Base-by-base conservation (phyloP, 2,329 filamentous ascomycete genomes). In the Mycosphaerella sp. region DNA sequence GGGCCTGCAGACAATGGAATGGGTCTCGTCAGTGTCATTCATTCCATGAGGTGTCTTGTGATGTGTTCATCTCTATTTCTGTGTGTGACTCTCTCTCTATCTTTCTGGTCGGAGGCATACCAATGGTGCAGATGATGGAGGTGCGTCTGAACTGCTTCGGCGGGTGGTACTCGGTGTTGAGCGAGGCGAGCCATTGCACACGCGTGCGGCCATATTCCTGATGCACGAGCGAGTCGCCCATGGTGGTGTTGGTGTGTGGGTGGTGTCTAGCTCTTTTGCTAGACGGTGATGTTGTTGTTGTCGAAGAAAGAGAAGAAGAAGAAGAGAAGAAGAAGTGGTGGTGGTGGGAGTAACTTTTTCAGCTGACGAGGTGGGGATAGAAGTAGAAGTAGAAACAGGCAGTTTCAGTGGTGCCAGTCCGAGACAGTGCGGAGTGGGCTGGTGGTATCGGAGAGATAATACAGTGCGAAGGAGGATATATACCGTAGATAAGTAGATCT, bases 81-180 rank as follows among this genome's bases (percentile, higher is more conserved):
- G 25, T 21, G 17, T 13, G n/a, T n/a, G n/a, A n/a, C n/a, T n/a
- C n/a, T n/a, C n/a, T 12, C 10, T 32, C 30, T 28, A 16, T 27
- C 5, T 16, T 39, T 47, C 30, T 21, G 17, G 9, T 39, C 27
- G 18, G 13, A 16, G 44, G 51, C 76, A 66, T 72, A 82, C 80
- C 93, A 71, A 98, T 97, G 66, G 93, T 97, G 78, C 91, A 89
- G 75, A 98, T 96, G 77, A 98, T 98, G 69, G 90, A 95, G 58
- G 91, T 95, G 64, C 93, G 86, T 68, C 93, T 89, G 75, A 93
- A 94, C 78, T 94, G 90, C 74, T 85, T 87, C 66, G 85, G 80
- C 51, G 91, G 90, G 64, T 81, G 79, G 76, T 86, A 89, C 69
- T 93, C 87, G 61, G 91, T 96, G 78, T 96, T 85, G 69, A 98